Percentiles rank a stretch among this genome's conserved stretches.
phyloP scores from a whole-genome alignment of 2,329 filamentous ascomycete species.

The Colletotrichum siamense region DNA sequence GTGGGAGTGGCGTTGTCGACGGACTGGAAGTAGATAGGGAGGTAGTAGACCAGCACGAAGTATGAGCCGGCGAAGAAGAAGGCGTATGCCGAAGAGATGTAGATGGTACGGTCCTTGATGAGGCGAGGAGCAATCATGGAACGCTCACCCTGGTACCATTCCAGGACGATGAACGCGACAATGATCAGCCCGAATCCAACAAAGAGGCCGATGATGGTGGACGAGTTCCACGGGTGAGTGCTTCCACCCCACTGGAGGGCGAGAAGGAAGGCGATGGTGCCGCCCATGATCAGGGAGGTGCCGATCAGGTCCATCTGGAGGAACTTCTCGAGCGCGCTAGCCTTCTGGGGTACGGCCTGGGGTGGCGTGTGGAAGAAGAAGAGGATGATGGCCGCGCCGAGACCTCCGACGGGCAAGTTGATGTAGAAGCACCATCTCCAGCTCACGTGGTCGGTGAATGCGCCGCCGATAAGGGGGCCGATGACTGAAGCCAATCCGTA shows the following conservation, averaged over 20 bases:
- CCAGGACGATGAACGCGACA: slow-evolving; percentile 37
- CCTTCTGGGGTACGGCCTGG: slow-evolving; percentile 39
- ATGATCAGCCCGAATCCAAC: slow-evolving; percentile 42
- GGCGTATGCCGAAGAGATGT: slow-evolving; percentile 40
- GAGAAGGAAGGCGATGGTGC: slow-evolving; percentile 48
- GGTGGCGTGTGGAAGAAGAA: slow-evolving; percentile 48
- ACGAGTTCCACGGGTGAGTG: slow-evolving; percentile 46
- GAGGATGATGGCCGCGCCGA: slow-evolving; percentile 39
- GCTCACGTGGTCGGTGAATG: slow-evolving; percentile 40
- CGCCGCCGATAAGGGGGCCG: slow-evolving; percentile 41
- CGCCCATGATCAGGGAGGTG: slow-evolving; percentile 48
- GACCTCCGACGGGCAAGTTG: slow-evolving; percentile 40
- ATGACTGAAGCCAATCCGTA: slow-evolving; percentile 41
- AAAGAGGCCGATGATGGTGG: slow-evolving; percentile 46
- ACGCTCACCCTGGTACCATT: slow-evolving; percentile 50
- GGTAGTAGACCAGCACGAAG: slow-evolving; percentile 51
- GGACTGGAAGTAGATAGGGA: slow-evolving; percentile 53
- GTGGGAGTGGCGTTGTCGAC: slow-evolving; percentile 46
- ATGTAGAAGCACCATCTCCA: slow-evolving; percentile 48
- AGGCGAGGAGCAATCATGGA: slow-evolving; percentile 47
- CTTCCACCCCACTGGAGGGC: slow-evolving; percentile 55
- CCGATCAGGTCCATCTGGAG: slow-evolving; percentile 54
- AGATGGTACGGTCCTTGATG: slow-evolving; percentile 42
- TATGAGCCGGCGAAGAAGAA: slow-evolving; percentile 50
- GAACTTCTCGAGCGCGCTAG: slow-evolving; percentile 47